These are phyloP conservation scores for Boechera divaricarpa DNA, from an alignment of 345 rosid species.

Conservation along the genomic window DNA sequence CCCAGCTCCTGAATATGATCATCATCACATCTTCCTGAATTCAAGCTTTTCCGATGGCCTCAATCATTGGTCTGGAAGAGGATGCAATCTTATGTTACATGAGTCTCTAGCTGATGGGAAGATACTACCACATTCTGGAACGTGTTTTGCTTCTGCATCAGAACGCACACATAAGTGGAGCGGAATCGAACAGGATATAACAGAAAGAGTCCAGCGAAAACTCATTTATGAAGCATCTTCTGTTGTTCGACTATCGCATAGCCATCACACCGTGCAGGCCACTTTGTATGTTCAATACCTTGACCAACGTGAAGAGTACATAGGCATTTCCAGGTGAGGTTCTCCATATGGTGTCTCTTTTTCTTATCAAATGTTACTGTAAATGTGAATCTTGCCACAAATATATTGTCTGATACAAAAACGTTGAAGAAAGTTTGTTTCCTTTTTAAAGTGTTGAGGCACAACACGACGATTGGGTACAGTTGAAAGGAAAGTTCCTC, in stretches of 20 bases:
- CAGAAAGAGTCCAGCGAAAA: conserved; percentile 74
- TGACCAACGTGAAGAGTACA: conserved; percentile 75
- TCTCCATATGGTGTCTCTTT: background rate
- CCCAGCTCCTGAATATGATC: conserved; percentile 53
- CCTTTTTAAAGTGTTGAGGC: conserved; percentile 67
- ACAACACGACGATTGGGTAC: conserved; percentile 74
- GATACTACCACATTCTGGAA: conserved; percentile 73
- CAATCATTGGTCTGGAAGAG: conserved; percentile 92
- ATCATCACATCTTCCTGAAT: conserved; percentile 64
- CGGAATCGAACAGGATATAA: conserved; percentile 90
- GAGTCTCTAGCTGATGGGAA: conserved; percentile 81
- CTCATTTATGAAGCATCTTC: conserved; percentile 74
- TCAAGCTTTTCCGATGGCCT: conserved; percentile 83
- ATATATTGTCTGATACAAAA: conserved; percentile 16
- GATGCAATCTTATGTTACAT: conserved; percentile 76
- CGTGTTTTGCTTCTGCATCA: conserved; percentile 76
- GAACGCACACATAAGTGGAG: conserved; percentile 89
- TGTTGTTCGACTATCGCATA: conserved; percentile 76
- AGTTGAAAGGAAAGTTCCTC: conserved; percentile 84
- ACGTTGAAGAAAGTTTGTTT: conserved; percentile 22
- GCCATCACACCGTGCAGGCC: conserved; percentile 62
- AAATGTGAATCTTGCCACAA: background rate
- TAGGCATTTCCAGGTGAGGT: conserved; percentile 76
- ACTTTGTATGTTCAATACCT: conserved; percentile 78
- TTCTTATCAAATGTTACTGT: background rate